Percentiles rank a stretch among this genome's conserved stretches.
phyloP scores from a whole-genome alignment of 176 grass and related monocot species.

The Raddia guianensis region DNA sequence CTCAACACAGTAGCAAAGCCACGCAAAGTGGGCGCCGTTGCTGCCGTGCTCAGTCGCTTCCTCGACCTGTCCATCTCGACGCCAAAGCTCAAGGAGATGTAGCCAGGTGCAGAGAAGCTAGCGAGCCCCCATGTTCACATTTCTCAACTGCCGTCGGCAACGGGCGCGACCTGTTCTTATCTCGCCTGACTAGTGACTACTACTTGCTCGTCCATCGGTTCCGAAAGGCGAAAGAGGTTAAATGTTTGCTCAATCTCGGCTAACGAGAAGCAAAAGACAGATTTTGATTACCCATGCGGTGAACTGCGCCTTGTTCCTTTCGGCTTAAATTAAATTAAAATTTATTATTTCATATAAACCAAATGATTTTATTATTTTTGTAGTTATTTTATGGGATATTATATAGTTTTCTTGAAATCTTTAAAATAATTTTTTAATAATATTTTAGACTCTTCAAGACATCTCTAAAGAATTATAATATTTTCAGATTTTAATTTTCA shows the following conservation, averaged over 20 bases:
- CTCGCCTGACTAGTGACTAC: not conserved
- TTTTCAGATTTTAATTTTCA: no score
- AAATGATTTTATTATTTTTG: no score
- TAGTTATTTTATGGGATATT: no score
- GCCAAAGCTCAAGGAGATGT: slow-evolving; percentile 6
- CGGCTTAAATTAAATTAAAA: no score
- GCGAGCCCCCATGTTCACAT: not conserved
- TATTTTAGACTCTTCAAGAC: no score
- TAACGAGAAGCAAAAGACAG: not conserved
- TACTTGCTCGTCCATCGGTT: not conserved
- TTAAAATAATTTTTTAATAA: no score
- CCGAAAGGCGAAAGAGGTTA: not conserved
- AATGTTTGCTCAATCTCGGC: not conserved
- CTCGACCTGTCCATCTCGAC: not conserved
- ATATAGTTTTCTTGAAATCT: no score
- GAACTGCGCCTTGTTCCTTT: not conserved
- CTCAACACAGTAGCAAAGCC: not conserved
- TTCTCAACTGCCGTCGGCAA: slow-evolving; percentile 12
- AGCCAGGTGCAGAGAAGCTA: not conserved
- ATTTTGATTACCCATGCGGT: not conserved
- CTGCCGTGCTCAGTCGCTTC: not conserved
- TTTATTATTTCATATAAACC: no score
- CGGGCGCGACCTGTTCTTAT: not conserved
- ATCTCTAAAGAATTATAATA: no score
- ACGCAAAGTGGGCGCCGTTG: not conserved